Percentiles rank a stretch among this genome's conserved stretches.
Conservation (phyloP, 1,284 basidiomycete genomes). For the Ustilago tritici region DNA sequence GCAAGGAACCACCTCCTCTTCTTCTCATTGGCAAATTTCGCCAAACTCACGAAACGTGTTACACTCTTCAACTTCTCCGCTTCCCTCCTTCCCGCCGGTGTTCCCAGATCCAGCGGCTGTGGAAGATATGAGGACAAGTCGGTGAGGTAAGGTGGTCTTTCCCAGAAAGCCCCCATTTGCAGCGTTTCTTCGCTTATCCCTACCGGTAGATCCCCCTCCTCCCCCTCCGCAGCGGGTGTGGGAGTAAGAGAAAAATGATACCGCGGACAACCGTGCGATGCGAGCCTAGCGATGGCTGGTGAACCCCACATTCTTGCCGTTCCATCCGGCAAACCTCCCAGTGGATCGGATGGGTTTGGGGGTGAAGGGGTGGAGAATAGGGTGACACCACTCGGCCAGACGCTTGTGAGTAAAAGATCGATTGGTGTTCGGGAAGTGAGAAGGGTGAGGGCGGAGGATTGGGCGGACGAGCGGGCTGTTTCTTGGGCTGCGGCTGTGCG, state of each 20-base stretch:
- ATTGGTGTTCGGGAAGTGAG: slow-evolving; percentile 43
- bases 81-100: slow-evolving; percentile 7
- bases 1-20: slow-evolving; percentile 67
- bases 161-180: slow-evolving; percentile 61
- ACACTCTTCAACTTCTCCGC: slow-evolving; percentile 19
- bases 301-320: slow-evolving; percentile 59
- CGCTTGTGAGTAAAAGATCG: slow-evolving; percentile 62
- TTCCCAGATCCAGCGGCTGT: neutral
- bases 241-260: slow-evolving; percentile 65
- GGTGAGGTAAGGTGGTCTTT: slow-evolving; percentile 62
- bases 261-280: slow-evolving; percentile 45
- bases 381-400: slow-evolving; percentile 60
- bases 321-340: slow-evolving; percentile 40
- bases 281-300: slow-evolving; percentile 50
- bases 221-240: neutral
- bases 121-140: slow-evolving; percentile 28
- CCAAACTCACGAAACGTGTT: slow-evolving; percentile 64
- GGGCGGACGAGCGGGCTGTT: slow-evolving; percentile 16
- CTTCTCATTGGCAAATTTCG: slow-evolving; percentile 57
- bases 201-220: slow-evolving; percentile 22
- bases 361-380: slow-evolving; percentile 34
- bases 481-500: slow-evolving; percentile 30
- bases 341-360: slow-evolving; percentile 11
- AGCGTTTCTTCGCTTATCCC: slow-evolving; percentile 29
- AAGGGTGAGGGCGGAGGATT: slow-evolving; percentile 21